Evolutionary conservation across 495 filamentous ascomycete genomes (phyloP), one percentile per base, ranked within the genome.

Genomic region (Xylaria longipes): DNA sequence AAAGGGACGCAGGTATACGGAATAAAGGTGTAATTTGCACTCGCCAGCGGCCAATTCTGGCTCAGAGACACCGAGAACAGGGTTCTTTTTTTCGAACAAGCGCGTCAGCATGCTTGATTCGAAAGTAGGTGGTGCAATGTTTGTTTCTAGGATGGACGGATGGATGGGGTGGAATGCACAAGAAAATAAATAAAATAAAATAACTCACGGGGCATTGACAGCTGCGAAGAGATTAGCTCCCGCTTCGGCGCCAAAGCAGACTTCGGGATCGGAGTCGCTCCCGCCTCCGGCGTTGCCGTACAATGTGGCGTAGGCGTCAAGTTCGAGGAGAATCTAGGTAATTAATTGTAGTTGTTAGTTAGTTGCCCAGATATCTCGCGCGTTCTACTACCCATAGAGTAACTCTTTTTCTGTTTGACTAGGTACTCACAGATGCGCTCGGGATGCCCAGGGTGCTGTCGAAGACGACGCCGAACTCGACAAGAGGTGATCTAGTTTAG

Each of bases 231-330:
- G 57, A 17, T 37, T 60, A 39, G 57, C 57, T 60, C 57, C 57
- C 14, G 57, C 57, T 37, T 60, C 57, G n/a, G 5, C 57, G n/a
- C 57, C 57, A 37, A 39, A 60, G 57, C 57, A 60, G 33, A 60
- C 57, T 60, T 60, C 57, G 17, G 33, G 57, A 60, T 0, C 20
- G n/a, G 57, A 60, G 57, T 37, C 57, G n/a, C 14, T 14, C 31
- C 57, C 57, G 20, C 57, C 57, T 60, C 57, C 57, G 33, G 41
- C 57, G 33, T 60, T 60, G 33, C 57, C 33, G n/a, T 60, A 60
- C 57, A 60, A 60, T 60, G 57, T 60, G 57, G 57, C 57, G 57
- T 60, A 60, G 57, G 57, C 31, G 57, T 60, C 57, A 1, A 60
- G 57, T 60, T 60, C 57, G 14, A 60, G 5, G 57, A 35, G 52